Base-by-base conservation (phyloP, 306 rosid genomes). In the Notholithocarpus densiflorus region DNA sequence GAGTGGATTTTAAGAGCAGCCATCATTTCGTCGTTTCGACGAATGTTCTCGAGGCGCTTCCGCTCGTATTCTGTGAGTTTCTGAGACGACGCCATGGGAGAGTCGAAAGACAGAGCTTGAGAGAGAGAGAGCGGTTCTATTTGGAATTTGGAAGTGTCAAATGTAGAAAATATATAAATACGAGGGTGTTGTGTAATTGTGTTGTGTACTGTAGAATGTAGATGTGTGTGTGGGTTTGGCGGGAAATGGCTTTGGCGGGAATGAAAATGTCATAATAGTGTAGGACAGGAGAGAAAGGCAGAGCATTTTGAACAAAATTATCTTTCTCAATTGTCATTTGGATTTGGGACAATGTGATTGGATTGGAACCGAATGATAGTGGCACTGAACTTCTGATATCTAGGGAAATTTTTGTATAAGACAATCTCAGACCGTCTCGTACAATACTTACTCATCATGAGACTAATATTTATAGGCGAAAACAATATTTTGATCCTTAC, bases 11-110 rank as follows among this genome's bases (percentile, higher is more conserved):
- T 90, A 71, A 93, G 97, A 3, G 92, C 86, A n/a, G 99, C 93
- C 90, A 95, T 80, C 87, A 90, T 77, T 77, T 95, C 90, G 20
- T 84, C 88, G 83, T 95, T 95, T n/a, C 96, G 95, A 75, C 94
- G 98, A 82, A 95, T 91, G 81, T 95, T 95, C 27, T 95, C 91
- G 68, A 95, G 98, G 70, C 98, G 76, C 79, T 85, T 84, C 52
- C 87, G 94, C 87, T 95, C 99, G 57, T 95, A 95, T 18, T 89
- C 96, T 3, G 88, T 91, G 17, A 93, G 86, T 45, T 87, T 68
- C 75, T 32, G 80, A 10, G 92, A 15, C 81, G 87, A 15, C 82
- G 86, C 94, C 97, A 91, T 94, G 59, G 54, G 48, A 55, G 79
- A 68, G 34, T 45, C 11, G 6, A 40, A 48, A 37, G 37, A 32